Percentiles rank a stretch among this genome's conserved stretches.
Evolutionary conservation across 805 yeast species (phyloP).

Genomic region (Cyberlindnera suaveolens): DNA sequence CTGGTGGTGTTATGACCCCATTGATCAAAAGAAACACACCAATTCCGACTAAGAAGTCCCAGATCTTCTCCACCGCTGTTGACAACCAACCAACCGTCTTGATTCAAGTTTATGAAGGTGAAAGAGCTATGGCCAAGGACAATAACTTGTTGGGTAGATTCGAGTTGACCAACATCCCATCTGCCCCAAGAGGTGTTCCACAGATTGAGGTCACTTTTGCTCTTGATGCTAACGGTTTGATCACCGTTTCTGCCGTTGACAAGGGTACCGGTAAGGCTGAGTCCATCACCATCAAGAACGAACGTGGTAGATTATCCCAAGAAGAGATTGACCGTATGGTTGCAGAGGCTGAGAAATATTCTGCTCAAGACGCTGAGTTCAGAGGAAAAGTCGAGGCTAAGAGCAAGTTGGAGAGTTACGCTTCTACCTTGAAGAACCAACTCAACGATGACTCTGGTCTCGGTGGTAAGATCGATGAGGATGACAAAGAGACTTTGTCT

Average conservation of each 20-base stretch:
- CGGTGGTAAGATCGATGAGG: conserved; percentile 78
- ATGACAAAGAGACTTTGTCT: conserved; percentile 80
- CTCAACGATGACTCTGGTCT: conserved; percentile 49
- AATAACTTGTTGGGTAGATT: conserved; percentile 86
- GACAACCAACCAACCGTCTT: conserved; percentile 95
- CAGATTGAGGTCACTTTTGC: conserved; percentile 88
- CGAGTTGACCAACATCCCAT: conserved; percentile 81
- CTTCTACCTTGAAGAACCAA: conserved; percentile 74
- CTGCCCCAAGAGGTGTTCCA: conserved; percentile 90
- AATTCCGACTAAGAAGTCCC: conserved; percentile 92
- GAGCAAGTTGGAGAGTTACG: conserved; percentile 84
- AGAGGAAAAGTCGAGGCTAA: conserved; percentile 84
- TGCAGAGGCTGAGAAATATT: conserved; percentile 92
- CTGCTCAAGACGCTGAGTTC: conserved; percentile 81
- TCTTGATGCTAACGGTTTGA: conserved; percentile 80
- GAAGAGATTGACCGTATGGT: conserved; percentile 98
- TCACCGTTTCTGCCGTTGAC: conserved; percentile 82
- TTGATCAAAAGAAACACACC: conserved; percentile 92
- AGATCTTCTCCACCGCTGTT: conserved; percentile 91
- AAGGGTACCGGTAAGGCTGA: conserved; percentile 93
- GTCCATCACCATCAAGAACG: conserved; percentile 87
- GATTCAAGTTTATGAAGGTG: conserved; percentile 95
- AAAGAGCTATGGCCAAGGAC: conserved; percentile 90
- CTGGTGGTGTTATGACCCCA: conserved; percentile 97
- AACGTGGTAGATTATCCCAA: conserved; percentile 88